A percentile compares a stretch with the other conserved stretches of the same genome.
Evolutionary conservation across 108 stramenopile species (phyloP).

Genomic region (Stephanodiscus minutulus): DNA sequence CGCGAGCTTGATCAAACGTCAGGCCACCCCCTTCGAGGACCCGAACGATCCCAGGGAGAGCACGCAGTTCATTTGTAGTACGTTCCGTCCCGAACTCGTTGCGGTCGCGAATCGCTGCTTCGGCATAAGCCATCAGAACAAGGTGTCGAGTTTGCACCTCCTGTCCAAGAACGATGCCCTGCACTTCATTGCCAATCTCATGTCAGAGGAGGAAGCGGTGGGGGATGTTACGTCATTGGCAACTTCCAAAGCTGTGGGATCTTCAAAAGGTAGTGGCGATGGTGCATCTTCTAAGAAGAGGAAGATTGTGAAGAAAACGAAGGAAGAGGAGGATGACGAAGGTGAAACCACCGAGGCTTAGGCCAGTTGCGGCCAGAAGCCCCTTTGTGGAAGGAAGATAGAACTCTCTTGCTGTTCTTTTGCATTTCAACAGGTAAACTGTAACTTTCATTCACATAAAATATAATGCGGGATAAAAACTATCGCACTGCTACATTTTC

Average conservation of each 20-base stretch:
- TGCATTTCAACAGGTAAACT: background rate
- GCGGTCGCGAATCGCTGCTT: constrained; percentile 85
- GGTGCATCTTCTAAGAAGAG: constrained; percentile 36
- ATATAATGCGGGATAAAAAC: background rate
- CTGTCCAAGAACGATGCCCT: constrained; percentile 85
- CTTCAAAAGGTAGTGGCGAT: constrained; percentile 8
- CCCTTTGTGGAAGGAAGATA: no score
- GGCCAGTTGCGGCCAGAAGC: background rate
- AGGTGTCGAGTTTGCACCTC: constrained; percentile 81
- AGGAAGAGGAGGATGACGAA: constrained; percentile 21
- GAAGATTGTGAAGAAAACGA: constrained; percentile 24
- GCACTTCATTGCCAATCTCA: constrained; percentile 87
- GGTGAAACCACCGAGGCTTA: background rate
- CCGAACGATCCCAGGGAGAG: constrained; percentile 54
- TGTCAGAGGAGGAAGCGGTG: constrained; percentile 82
- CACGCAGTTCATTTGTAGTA: constrained; percentile 99
- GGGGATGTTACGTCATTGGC: constrained; percentile 68
- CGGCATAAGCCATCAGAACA: constrained; percentile 90
- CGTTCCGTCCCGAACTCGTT: constrained; percentile 98
- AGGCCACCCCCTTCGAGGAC: constrained; percentile 87
- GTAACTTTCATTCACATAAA: background rate
- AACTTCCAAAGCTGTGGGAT: constrained; percentile 51
- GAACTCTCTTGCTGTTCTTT: background rate
- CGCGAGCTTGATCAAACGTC: constrained; percentile 93
- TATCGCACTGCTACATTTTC: no score